phyloP scores from a whole-genome alignment of 129 eudicot genomes.

The Centella asiatica region DNA sequence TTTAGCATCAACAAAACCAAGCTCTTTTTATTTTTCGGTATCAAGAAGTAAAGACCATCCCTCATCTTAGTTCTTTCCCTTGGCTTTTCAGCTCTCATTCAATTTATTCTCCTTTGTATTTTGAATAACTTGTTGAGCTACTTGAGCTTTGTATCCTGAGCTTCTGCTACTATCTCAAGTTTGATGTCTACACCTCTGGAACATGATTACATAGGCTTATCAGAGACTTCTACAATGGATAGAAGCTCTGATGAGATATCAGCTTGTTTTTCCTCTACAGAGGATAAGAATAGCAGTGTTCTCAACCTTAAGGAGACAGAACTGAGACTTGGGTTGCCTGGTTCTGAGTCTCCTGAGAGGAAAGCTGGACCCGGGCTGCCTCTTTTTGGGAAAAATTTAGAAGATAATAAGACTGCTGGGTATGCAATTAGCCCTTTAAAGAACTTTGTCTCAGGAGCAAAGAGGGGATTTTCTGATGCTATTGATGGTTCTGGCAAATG shows the following conservation, averaged over 20 bases:
- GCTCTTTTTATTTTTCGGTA: slow-evolving; percentile 3
- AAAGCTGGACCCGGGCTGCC: slow-evolving; percentile 23
- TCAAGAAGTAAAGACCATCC: slow-evolving; percentile 6
- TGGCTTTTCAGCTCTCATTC: slow-evolving; percentile 6
- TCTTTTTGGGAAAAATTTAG: slow-evolving; percentile 35
- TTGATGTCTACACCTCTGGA: slow-evolving; percentile 73
- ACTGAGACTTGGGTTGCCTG: slow-evolving; percentile 92
- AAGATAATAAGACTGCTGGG: slow-evolving; percentile 7
- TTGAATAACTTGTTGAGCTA: slow-evolving; percentile 4
- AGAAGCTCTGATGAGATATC: slow-evolving; percentile 35
- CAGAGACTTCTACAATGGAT: slow-evolving; percentile 47
- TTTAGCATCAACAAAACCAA: slow-evolving; percentile 39
- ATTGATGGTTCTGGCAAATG: slow-evolving; percentile 53
- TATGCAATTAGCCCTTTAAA: slow-evolving; percentile 14
- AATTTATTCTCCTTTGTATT: slow-evolving; percentile 1
- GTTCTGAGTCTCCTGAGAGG: slow-evolving; percentile 43
- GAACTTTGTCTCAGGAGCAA: slow-evolving; percentile 54
- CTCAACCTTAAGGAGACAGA: slow-evolving; percentile 74
- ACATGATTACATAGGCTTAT: slow-evolving; percentile 78
- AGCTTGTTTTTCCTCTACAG: slow-evolving; percentile 20
- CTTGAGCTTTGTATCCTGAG: neutral
- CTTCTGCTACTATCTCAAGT: slow-evolving; percentile 9
- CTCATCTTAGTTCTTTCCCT: slow-evolving; percentile 11
- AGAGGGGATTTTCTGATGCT: slow-evolving; percentile 78
- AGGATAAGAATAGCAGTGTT: slow-evolving; percentile 23